These are phyloP conservation scores for Nymphaea thermarum DNA, from an alignment of 164 flowering plant genomes.

Conservation along the genomic window DNA sequence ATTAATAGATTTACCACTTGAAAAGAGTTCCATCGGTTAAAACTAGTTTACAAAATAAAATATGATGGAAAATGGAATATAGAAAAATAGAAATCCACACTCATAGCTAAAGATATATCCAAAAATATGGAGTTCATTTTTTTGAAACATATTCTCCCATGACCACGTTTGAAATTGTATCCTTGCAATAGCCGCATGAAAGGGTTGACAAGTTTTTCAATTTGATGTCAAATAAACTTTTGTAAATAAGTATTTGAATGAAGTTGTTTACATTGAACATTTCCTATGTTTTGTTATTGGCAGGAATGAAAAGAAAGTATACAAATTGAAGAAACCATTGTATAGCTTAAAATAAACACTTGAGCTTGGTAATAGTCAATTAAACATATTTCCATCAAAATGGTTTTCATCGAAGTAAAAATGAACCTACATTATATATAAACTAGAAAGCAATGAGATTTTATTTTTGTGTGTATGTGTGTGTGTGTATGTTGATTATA, in stretches of 20 bases:
- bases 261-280: constrained; percentile 8
- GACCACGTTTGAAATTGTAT: constrained; percentile 6
- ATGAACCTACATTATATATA: constrained; percentile 1
- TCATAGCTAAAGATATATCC: constrained; percentile 7
- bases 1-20: constrained; percentile 2
- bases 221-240: constrained; percentile 7
- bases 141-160: constrained; percentile 5
- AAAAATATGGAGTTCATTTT: constrained; percentile 1
- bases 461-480: not conserved
- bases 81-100: constrained; percentile 2
- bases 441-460: not conserved
- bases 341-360: constrained; percentile 11
- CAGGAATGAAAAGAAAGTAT: constrained; percentile 6
- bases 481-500: constrained; percentile 6
- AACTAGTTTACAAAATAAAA: constrained; percentile 9
- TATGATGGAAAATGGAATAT: constrained; percentile 1
- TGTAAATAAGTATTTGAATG: constrained; percentile 12
- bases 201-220: constrained; percentile 5
- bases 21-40: constrained; percentile 4
- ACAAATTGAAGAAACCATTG: constrained; percentile 6
- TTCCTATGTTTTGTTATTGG: constrained; percentile 4
- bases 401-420: constrained; percentile 1
- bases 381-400: constrained; percentile 6
- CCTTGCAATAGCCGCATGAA: constrained; percentile 6
- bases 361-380: constrained; percentile 4